Base-by-base conservation (phyloP, 441 rosid species). In the Isatis lusitanica region DNA sequence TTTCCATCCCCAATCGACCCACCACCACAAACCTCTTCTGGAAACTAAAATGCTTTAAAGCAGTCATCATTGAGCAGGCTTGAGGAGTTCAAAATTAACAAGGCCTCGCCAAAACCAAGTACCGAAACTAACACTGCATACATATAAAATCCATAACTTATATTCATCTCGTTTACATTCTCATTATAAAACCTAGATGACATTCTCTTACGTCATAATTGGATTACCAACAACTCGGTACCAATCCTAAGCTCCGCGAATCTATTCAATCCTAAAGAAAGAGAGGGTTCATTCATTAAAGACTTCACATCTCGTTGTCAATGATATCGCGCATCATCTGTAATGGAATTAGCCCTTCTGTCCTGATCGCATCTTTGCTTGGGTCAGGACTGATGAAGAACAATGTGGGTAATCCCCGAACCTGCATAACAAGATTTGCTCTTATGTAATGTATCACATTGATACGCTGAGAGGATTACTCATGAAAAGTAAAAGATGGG, bases 281-380 rank as follows among this genome's bases (percentile, higher is more conserved):
- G 61, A 69, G 65, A 71, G 58, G 48, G 48, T 21, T 48, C 50
- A 18, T 13, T 21, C 16, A 11, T 60, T 36, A 24, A 65, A 44
- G 66, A 56, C 60, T 68, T 90, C 85, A 91, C 92, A 93, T 91
- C 7, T 93, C 92, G 4, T 86, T 87, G 63, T 89, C 85, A 52
- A 93, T 69, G 71, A 94, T 90, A 73, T 94, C 96, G 0, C 87
- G 86, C 93, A 94, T 94, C 97, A 87, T 85, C 80, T 94, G 93
- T 66, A 88, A 39, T 3, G 96, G 97, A 63, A 94, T 81, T 13
- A 94, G 89, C 64, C 98, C 95, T 82, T 94, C 93, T 4, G 95
- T 85, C 7, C 97, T 86, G 64, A 94, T 86, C 58, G 97, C 97
- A 62, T 87, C 90, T 83, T 94, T 91, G 58, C 71, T 87, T 31